A percentile compares a stretch with the other conserved stretches of the same genome.
Conservation (phyloP, 352 stramenopile species). For the Aphanomyces stellatus region DNA sequence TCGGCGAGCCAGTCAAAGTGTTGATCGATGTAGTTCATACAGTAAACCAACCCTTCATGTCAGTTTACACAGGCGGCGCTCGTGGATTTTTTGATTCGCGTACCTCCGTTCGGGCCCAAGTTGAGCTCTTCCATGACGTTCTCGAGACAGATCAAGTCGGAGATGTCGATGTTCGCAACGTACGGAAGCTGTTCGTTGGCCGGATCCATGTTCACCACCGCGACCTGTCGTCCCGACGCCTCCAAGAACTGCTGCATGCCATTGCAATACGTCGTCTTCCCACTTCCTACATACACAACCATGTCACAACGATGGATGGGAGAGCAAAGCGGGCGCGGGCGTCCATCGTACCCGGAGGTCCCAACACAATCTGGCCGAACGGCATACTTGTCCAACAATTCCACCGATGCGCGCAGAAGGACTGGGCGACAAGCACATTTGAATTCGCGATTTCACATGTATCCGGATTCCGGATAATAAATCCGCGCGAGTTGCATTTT, state of each 20-base stretch:
- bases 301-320: neutral
- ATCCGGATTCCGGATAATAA: too few relatives aligned
- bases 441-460: too few relatives aligned
- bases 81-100: neutral
- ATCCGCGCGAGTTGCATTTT: too few relatives aligned
- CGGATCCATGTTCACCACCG: slow-evolving; percentile 98
- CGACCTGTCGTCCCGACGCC: slow-evolving; percentile 49
- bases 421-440: too few relatives aligned
- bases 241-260: slow-evolving; percentile 93
- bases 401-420: too few relatives aligned
- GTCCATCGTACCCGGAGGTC: slow-evolving; percentile 5
- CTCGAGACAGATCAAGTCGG: slow-evolving; percentile 95
- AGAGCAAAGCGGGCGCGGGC: too few relatives aligned
- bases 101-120: slow-evolving; percentile 93
- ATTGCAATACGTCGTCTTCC: slow-evolving; percentile 99
- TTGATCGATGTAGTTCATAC: slow-evolving; percentile 98
- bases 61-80: neutral
- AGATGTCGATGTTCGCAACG: slow-evolving; percentile 85
- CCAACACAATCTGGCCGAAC: slow-evolving; percentile 19
- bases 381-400: too few relatives aligned
- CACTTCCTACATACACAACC: slow-evolving; percentile 38
- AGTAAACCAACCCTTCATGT: slow-evolving; percentile 90
- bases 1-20: slow-evolving; percentile 99
- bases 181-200: slow-evolving; percentile 91
- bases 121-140: slow-evolving; percentile 91